phyloP scores from a whole-genome alignment of 2,329 filamentous ascomycete genomes.

The Stylonectria norvegica region DNA sequence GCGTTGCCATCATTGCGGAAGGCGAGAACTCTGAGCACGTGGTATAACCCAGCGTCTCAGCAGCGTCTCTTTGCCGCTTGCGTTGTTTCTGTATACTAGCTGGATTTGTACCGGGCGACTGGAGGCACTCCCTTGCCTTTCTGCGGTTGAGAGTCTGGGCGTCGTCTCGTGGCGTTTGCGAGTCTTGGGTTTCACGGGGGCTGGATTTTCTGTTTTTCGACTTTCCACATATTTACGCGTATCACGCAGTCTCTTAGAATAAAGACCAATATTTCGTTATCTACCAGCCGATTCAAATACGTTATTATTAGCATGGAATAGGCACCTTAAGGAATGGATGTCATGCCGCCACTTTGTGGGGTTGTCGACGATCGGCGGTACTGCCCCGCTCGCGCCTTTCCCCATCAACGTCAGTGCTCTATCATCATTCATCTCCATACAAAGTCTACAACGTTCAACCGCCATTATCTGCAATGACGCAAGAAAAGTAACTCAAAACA shows the following conservation, averaged over 20 bases:
- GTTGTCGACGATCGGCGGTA: constrained; percentile 18
- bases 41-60: too few relatives aligned
- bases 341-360: constrained; percentile 2
- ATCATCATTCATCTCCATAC: constrained; percentile 14
- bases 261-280: not conserved
- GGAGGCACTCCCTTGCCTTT: constrained; percentile 7
- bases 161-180: constrained; percentile 17
- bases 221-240: constrained; percentile 20
- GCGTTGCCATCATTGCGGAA: constrained; percentile 80
- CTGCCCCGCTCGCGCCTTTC: constrained; percentile 27
- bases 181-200: constrained; percentile 6
- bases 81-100: constrained; percentile 14
- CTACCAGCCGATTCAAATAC: too few relatives aligned
- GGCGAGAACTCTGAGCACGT: constrained; percentile 76
- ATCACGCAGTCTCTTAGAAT: constrained; percentile 18
- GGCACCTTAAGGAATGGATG: not conserved
- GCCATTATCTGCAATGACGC: constrained; percentile 1
- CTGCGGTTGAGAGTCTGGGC: constrained; percentile 14
- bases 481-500: too few relatives aligned
- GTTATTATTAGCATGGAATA: too few relatives aligned
- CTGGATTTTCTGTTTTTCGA: constrained; percentile 17
- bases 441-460: constrained; percentile 3
- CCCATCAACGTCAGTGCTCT: constrained; percentile 9
- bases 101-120: not conserved
- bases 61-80: too few relatives aligned